Evolutionary conservation across 306 rosid genomes (phyloP).

Genomic region (Quercus alba): DNA sequence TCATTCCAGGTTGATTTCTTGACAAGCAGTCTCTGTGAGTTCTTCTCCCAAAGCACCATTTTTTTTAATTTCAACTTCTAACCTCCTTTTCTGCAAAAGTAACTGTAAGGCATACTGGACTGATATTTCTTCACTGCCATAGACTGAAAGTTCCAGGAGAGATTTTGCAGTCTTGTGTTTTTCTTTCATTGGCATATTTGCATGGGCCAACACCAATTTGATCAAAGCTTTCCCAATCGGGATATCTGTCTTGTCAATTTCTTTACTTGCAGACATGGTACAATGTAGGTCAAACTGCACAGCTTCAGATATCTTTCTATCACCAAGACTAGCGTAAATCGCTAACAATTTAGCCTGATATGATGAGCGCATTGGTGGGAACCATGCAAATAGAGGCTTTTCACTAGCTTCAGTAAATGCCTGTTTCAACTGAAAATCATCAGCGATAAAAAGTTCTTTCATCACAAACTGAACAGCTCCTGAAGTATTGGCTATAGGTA

Average conservation of each 20-base stretch:
- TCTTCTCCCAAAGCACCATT: conserved; percentile 25
- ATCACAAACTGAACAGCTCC: conserved; percentile 4
- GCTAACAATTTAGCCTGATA: neutral
- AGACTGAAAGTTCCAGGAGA: too few relatives aligned
- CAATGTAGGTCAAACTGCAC: neutral
- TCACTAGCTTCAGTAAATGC: neutral
- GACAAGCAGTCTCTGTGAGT: conserved; percentile 22
- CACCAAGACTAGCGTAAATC: conserved; percentile 13
- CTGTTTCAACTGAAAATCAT: conserved; percentile 17
- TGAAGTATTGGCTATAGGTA: neutral
- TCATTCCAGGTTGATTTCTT: conserved; percentile 25
- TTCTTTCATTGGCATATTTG: too few relatives aligned
- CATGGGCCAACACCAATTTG: too few relatives aligned
- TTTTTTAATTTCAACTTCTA: too few relatives aligned
- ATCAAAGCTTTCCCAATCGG: too few relatives aligned
- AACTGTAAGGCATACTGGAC: too few relatives aligned
- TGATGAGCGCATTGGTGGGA: neutral
- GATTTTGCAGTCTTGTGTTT: too few relatives aligned
- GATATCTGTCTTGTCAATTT: too few relatives aligned
- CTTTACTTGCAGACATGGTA: too few relatives aligned
- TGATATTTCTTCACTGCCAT: too few relatives aligned
- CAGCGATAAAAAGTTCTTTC: conserved; percentile 11
- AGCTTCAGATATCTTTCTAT: conserved; percentile 9
- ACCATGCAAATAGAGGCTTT: conserved; percentile 15
- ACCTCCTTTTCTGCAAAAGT: too few relatives aligned